Base-by-base conservation (phyloP, 805 yeast species). In the Tetrapisispora iriomotensis region DNA sequence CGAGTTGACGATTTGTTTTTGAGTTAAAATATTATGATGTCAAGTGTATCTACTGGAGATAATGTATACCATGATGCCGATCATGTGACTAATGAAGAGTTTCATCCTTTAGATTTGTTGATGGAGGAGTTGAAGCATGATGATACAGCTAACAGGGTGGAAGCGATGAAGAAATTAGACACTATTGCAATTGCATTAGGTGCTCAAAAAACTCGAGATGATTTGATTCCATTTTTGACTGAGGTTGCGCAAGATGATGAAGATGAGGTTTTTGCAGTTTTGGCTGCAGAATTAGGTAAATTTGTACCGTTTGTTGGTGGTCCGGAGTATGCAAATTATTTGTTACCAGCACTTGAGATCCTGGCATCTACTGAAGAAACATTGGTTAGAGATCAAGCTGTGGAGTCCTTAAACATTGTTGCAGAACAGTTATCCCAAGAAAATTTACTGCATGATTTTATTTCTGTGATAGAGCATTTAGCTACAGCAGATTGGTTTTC, bases 71-170 rank as follows among this genome's bases (percentile, higher is more conserved):
- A 29, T 15, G 33, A 36, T 23, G 19, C 4, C 13, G 15, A 22
- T 6, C 29, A 23, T 22, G 39, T 12, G 9, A 18, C 26, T 4
- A 41, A 29, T 28, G 45, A 45, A 12, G 75, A 70, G 44, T 72
- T 92, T 42, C 90, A 85, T 56, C 98, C 99, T 33, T 75, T 92
- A 62, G 98, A 98, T 13, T 72, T 92, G 50, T 74, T 92, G 44
- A 87, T 92, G 85, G 98, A 94, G 61, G 99, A 94, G 64, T 74
- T 92, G 61, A 84, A 84, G 65, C 96, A 90, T 61, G 98, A 92
- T 58, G 98, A 92, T 58, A 90, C 90, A 29, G 75, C 95, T 20
- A 82, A 88, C 54, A 73, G 99, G 45, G 90, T 92, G 18, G 85
- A 80, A 48, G 97, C 97, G 32, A 88, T 92, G 94, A 83, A 82